Evolutionary conservation across 805 yeast species (phyloP).

Genomic region (Kuraishia piskuri): DNA sequence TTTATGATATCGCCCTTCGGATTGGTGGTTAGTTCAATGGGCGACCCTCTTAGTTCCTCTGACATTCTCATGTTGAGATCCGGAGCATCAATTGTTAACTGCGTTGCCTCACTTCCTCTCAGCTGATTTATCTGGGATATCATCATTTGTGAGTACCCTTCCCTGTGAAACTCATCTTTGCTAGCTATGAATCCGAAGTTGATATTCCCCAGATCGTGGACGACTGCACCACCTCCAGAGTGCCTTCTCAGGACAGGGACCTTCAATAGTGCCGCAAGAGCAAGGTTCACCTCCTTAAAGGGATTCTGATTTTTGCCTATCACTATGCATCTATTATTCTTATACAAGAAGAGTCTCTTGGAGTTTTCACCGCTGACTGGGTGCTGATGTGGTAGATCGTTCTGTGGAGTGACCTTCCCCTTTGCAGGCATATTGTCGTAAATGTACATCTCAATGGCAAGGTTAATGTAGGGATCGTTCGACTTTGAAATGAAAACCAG

Average conservation of each 20-base stretch:
- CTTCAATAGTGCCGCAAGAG: slow-evolving; percentile 34
- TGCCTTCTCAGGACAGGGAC: slow-evolving; percentile 70
- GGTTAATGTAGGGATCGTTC: slow-evolving; percentile 61
- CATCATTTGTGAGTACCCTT: slow-evolving; percentile 41
- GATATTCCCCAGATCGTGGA: slow-evolving; percentile 84
- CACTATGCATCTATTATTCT: slow-evolving; percentile 80
- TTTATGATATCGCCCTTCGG: slow-evolving; percentile 75
- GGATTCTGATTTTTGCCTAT: slow-evolving; percentile 96
- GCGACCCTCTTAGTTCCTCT: not conserved
- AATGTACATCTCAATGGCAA: slow-evolving; percentile 76
- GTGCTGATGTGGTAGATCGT: not conserved
- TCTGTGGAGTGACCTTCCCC: not conserved
- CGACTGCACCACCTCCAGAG: slow-evolving; percentile 97
- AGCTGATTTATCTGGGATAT: slow-evolving; percentile 26
- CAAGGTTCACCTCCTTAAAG: slow-evolving; percentile 74
- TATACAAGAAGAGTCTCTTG: slow-evolving; percentile 61
- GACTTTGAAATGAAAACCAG: slow-evolving; percentile 50
- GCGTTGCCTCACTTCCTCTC: slow-evolving; percentile 5
- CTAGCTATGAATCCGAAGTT: slow-evolving; percentile 79
- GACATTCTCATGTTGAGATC: slow-evolving; percentile 9
- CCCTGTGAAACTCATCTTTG: slow-evolving; percentile 48
- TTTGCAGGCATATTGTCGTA: slow-evolving; percentile 43
- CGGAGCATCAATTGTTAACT: not conserved
- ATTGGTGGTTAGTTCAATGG: slow-evolving; percentile 39
- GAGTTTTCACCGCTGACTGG: slow-evolving; percentile 13